Percentiles rank a stretch among this genome's conserved stretches.
Evolutionary conservation across 2,329 filamentous ascomycete genomes (phyloP).

Genomic region (Xylaria sp.): DNA sequence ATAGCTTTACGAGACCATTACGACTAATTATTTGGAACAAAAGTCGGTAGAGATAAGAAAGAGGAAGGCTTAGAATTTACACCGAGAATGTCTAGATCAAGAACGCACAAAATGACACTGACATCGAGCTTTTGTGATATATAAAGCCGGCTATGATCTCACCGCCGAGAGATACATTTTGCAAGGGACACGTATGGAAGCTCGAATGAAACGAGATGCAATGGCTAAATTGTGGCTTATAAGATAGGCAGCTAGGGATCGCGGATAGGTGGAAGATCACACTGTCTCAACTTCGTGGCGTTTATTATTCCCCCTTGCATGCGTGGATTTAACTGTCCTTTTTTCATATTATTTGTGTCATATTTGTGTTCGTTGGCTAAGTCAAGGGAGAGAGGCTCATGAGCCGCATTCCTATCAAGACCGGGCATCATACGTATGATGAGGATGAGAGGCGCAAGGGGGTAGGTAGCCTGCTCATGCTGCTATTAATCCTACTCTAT

Average conservation of each 20-base stretch:
- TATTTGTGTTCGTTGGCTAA: background rate
- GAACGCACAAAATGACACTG: background rate
- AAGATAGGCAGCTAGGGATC: background rate
- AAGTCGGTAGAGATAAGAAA: background rate
- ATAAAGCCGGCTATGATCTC: no score
- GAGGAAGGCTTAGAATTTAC: background rate
- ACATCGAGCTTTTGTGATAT: no score
- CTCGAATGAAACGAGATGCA: background rate
- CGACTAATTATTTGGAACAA: background rate
- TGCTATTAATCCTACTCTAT: background rate
- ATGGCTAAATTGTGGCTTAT: background rate
- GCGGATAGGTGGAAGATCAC: background rate
- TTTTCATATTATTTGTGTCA: background rate
- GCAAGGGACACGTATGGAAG: no score
- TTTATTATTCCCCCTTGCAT: background rate
- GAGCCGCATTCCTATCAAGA: background rate
- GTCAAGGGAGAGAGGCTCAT: no score
- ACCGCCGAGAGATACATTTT: background rate
- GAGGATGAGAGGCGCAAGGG: background rate
- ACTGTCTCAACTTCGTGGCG: background rate
- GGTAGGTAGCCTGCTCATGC: no score
- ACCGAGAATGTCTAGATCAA: background rate
- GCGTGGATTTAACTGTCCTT: background rate
- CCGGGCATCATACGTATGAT: no score
- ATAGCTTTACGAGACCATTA: background rate